phyloP scores from a whole-genome alignment of 371 early-diverging fungal genomes.

The Batrachochytrium dendrobatidis region DNA sequence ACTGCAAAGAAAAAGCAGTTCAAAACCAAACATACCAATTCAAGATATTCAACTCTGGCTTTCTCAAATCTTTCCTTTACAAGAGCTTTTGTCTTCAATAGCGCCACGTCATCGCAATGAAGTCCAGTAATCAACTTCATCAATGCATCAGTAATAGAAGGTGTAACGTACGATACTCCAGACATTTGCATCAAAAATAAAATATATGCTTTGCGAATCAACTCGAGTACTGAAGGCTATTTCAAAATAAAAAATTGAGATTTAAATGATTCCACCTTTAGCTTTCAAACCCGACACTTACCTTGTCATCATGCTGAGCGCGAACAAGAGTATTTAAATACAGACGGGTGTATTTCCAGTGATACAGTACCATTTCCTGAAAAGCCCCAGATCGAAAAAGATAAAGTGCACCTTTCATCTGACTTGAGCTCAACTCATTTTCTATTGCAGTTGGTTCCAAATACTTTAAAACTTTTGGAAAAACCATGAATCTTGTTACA shows the following conservation, averaged over 20 bases:
- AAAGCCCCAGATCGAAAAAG: constrained; percentile 35
- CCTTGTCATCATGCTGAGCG: constrained; percentile 74
- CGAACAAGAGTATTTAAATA: constrained; percentile 55
- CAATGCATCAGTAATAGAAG: neutral
- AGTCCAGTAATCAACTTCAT: too few species aligned
- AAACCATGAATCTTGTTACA: neutral
- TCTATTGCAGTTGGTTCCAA: constrained; percentile 6
- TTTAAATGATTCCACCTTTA: too few species aligned
- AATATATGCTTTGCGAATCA: constrained; percentile 58
- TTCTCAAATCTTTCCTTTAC: too few species aligned
- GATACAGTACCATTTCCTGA: constrained; percentile 47
- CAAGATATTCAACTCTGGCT: too few species aligned
- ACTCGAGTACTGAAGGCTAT: constrained; percentile 62
- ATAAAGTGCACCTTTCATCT: constrained; percentile 73
- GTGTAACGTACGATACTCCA: neutral
- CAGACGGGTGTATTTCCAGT: constrained; percentile 57
- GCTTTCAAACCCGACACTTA: constrained; percentile 8
- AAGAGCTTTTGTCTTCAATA: too few species aligned
- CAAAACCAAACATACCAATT: too few species aligned
- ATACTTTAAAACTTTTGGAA: neutral
- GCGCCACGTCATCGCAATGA: too few species aligned
- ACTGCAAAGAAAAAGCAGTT: too few species aligned
- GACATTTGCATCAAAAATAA: constrained; percentile 30
- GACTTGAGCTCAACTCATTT: constrained; percentile 21
- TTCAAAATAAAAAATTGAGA: too few species aligned